Percentiles rank a stretch among this genome's conserved stretches.
These are phyloP conservation scores for Maudiozyma humilis DNA, from an alignment of 1,139 yeast genomes.

Conservation along the genomic window DNA sequence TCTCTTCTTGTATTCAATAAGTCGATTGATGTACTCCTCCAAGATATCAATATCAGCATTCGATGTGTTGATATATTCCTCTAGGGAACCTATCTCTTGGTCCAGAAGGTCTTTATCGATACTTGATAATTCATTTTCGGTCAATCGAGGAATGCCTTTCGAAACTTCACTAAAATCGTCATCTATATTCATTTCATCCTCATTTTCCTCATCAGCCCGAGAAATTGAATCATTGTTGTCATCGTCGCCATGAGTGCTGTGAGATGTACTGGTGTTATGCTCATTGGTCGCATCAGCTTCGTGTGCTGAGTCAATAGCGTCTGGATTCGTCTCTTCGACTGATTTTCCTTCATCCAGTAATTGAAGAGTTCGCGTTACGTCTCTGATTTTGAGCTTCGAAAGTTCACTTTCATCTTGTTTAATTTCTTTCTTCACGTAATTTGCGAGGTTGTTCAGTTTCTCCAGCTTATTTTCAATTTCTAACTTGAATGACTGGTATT, in stretches of 20 bases:
- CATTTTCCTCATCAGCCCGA: not conserved
- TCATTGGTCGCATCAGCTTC: not conserved
- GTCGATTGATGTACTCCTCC: constrained; percentile 65
- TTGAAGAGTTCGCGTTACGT: constrained; percentile 33
- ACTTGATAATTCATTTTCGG: constrained; percentile 46
- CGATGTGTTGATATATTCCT: constrained; percentile 48
- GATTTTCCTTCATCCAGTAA: constrained; percentile 15
- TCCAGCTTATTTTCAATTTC: constrained; percentile 62
- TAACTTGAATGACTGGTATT: constrained; percentile 59
- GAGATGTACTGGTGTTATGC: not conserved
- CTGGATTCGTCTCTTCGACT: not conserved
- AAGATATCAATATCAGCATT: constrained; percentile 68
- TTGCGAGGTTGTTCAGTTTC: constrained; percentile 40
- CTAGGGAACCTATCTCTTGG: constrained; percentile 46
- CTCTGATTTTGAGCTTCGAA: constrained; percentile 41
- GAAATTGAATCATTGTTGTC: constrained; percentile 10
- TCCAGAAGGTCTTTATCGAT: constrained; percentile 46
- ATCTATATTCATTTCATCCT: constrained; percentile 18
- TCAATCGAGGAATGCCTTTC: constrained; percentile 35
- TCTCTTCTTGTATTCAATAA: constrained; percentile 54
- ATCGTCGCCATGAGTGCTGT: constrained; percentile 4
- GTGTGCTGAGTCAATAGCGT: not conserved
- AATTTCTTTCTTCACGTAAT: constrained; percentile 37
- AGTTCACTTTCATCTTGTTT: constrained; percentile 37
- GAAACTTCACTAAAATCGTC: constrained; percentile 15